phyloP scores from a whole-genome alignment of 257 asterid genomes.

The Prunella vulgaris region DNA sequence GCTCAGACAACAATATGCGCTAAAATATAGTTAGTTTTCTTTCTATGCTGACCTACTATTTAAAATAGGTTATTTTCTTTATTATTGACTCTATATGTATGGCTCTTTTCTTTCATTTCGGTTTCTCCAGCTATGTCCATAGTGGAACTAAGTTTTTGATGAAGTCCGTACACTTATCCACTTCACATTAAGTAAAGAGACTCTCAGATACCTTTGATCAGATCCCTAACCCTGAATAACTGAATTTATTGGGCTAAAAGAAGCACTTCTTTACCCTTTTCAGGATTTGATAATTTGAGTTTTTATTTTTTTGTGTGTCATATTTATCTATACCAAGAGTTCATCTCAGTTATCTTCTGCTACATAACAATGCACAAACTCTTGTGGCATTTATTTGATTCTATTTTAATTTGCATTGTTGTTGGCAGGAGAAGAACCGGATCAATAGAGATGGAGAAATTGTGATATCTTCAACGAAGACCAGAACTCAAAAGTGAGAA shows the following conservation, averaged over 20 bases:
- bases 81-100: background rate
- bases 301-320: background rate
- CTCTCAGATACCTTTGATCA: background rate
- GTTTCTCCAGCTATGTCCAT: background rate
- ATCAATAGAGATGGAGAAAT: slow-evolving; percentile 91
- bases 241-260: background rate
- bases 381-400: background rate
- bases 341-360: background rate
- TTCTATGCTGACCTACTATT: background rate
- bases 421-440: slow-evolving; percentile 74
- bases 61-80: background rate
- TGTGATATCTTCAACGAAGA: slow-evolving; percentile 85
- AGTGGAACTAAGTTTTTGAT: background rate
- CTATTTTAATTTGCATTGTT: background rate
- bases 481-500: slow-evolving; percentile 74
- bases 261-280: background rate
- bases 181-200: background rate
- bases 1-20: background rate
- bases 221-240: too few species aligned
- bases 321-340: background rate
- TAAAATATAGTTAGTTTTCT: background rate
- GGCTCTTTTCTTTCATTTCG: background rate
- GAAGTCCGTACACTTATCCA: background rate
- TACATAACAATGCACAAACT: background rate
- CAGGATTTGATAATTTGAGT: background rate